Conservation (phyloP, 2,329 filamentous ascomycete species). For the Colletotrichum sp. region DNA sequence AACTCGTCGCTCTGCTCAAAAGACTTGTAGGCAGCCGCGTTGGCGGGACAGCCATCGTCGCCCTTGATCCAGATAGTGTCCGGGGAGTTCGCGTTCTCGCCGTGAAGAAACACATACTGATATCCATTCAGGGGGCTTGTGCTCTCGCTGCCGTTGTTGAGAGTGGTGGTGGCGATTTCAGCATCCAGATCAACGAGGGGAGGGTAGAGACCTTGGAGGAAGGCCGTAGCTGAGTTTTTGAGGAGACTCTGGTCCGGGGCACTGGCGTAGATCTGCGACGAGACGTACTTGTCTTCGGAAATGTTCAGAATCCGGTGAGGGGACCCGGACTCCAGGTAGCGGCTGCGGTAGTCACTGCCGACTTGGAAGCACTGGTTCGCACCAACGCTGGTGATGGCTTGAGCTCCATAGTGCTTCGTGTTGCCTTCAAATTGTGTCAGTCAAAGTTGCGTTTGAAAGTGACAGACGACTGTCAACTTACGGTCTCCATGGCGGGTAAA, state of each 20-base stretch:
- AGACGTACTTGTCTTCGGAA: conserved; percentile 34
- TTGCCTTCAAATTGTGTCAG: conserved; percentile 26
- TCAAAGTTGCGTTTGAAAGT: too few relatives aligned
- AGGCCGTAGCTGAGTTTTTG: conserved; percentile 38
- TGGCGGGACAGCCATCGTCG: conserved; percentile 36
- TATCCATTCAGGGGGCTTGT: conserved; percentile 31
- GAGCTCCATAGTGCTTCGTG: conserved; percentile 37
- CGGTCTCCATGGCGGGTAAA: conserved; percentile 39
- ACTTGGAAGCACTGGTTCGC: conserved; percentile 35
- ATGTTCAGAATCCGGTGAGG: conserved; percentile 34
- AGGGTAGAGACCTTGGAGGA: conserved; percentile 39
- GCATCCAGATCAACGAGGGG: conserved; percentile 30
- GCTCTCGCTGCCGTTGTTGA: conserved; percentile 27
- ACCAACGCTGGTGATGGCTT: conserved; percentile 37
- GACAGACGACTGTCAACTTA: conserved; percentile 17
- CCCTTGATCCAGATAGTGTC: conserved; percentile 43
- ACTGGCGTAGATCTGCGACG: conserved; percentile 36
- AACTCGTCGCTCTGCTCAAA: conserved; percentile 33
- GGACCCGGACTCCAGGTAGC: conserved; percentile 29
- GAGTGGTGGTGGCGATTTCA: conserved; percentile 29
- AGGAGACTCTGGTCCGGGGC: conserved; percentile 36
- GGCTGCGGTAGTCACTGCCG: conserved; percentile 25
- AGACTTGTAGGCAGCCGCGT: conserved; percentile 27
- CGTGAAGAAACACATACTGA: conserved; percentile 37
- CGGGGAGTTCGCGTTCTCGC: conserved; percentile 33